These are phyloP conservation scores for Cryptosporidium sp. DNA, from an alignment of 169 alveolate species.

Conservation along the genomic window DNA sequence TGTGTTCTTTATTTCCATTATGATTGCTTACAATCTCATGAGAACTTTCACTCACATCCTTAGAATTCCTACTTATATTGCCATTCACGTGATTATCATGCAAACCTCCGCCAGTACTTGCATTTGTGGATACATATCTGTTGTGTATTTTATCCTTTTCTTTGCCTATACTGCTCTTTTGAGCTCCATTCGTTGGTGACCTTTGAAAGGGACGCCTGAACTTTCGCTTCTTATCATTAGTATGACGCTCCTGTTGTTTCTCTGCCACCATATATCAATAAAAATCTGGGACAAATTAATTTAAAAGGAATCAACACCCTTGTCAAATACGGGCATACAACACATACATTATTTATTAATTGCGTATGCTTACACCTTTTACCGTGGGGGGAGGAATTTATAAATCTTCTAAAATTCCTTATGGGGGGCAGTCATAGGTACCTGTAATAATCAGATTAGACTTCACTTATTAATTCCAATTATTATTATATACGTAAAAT, in stretches of 20 bases:
- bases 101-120: conserved; percentile 19
- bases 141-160: conserved; percentile 55
- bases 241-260: conserved; percentile 75
- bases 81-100: not conserved
- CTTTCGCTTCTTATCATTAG: conserved; percentile 67
- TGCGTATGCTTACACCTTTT: not conserved
- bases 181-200: conserved; percentile 73
- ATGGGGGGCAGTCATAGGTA: conserved; percentile 20
- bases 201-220: conserved; percentile 71
- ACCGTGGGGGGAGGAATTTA: conserved; percentile 40
- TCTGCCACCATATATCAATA: conserved; percentile 65
- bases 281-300: conserved; percentile 31
- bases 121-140: conserved; percentile 26
- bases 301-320: conserved; percentile 66
- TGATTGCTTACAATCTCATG: not conserved
- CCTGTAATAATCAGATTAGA: conserved; percentile 45
- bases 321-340: conserved; percentile 65
- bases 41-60: conserved; percentile 15
- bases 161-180: conserved; percentile 24
- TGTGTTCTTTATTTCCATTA: not conserved
- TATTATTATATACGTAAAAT: not conserved
- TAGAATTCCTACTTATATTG: not conserved
- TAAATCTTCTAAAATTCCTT: not conserved
- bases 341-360: conserved; percentile 60
- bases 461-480: conserved; percentile 10